A percentile compares a stretch with the other conserved stretches of the same genome.
These are phyloP conservation scores for Cicer pinnatifidum DNA, from an alignment of 306 rosid species.

Conservation along the genomic window DNA sequence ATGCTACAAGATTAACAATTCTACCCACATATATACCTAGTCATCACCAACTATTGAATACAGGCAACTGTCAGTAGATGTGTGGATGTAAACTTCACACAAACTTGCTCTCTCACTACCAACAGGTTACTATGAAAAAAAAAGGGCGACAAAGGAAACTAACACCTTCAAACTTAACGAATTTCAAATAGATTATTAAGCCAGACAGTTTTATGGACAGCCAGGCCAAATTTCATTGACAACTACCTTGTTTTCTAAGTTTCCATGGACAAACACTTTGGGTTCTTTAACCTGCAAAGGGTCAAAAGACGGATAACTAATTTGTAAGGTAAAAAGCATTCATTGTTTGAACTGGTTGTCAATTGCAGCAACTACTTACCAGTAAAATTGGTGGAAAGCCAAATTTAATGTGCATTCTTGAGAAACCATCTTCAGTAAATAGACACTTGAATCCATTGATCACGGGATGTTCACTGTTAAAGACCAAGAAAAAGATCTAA, in stretches of 20 bases:
- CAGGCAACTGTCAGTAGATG: constrained; percentile 2
- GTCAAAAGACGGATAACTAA: constrained; percentile 22
- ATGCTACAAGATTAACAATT: constrained; percentile 1
- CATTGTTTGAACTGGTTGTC: constrained; percentile 28
- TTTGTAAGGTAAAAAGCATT: constrained; percentile 6
- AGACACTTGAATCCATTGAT: constrained; percentile 80
- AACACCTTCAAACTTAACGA: constrained; percentile 23
- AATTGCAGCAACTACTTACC: constrained; percentile 51
- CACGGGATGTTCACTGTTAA: constrained; percentile 67
- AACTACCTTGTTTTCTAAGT: constrained; percentile 44
- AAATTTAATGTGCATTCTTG: constrained; percentile 51
- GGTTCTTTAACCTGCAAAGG: constrained; percentile 68
- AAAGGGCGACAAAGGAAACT: not conserved
- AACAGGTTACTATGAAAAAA: not conserved
- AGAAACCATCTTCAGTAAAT: constrained; percentile 66
- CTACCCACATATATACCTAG: not conserved
- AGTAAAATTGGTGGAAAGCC: constrained; percentile 66
- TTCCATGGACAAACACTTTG: constrained; percentile 78
- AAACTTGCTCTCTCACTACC: not conserved
- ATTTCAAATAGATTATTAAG: constrained; percentile 14
- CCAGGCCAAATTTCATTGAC: constrained; percentile 67
- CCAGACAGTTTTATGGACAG: constrained; percentile 49
- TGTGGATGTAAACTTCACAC: not conserved
- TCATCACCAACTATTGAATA: constrained; percentile 6
- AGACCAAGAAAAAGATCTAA: constrained; percentile 33